These are phyloP conservation scores for Alloascoidea hylecoeti DNA, from an alignment of 805 yeast species.

Conservation along the genomic window DNA sequence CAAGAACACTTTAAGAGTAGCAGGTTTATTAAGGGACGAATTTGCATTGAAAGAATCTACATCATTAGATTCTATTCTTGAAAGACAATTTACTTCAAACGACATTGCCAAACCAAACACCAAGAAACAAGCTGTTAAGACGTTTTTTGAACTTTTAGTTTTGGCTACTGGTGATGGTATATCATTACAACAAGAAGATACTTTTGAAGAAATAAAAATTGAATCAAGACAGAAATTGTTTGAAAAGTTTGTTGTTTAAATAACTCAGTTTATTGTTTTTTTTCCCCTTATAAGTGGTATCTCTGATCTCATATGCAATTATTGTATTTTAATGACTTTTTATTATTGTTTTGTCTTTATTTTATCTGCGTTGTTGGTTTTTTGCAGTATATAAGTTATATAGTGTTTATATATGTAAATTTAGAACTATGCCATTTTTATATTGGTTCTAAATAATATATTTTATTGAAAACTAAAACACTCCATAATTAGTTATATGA, in stretches of 20 bases:
- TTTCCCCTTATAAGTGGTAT: no score
- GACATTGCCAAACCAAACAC: constrained; percentile 10
- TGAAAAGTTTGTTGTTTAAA: constrained; percentile 13
- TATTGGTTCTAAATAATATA: constrained; percentile 4
- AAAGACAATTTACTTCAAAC: background rate
- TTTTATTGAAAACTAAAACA: constrained; percentile 4
- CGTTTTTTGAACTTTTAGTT: constrained; percentile 74
- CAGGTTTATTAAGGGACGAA: constrained; percentile 25
- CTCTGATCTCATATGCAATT: no score
- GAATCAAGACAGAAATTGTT: constrained; percentile 26
- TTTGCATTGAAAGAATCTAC: constrained; percentile 16
- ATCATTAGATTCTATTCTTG: constrained; percentile 16
- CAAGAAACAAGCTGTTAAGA: constrained; percentile 48
- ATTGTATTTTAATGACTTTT: no score
- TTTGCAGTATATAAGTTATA: no score
- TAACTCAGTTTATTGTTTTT: no score
- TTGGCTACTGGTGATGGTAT: constrained; percentile 69
- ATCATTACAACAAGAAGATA: constrained; percentile 38
- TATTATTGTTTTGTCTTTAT: no score
- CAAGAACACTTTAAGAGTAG: constrained; percentile 39
- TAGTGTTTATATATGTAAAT: constrained; percentile 1
- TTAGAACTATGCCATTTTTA: background rate
- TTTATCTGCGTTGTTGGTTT: no score
- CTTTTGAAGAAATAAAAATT: constrained; percentile 49
- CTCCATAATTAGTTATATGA: no score